Percentiles rank a stretch among this genome's conserved stretches.
These are phyloP conservation scores for Cadophora sp. DNA, from an alignment of 2,329 filamentous ascomycete species.

Conservation along the genomic window DNA sequence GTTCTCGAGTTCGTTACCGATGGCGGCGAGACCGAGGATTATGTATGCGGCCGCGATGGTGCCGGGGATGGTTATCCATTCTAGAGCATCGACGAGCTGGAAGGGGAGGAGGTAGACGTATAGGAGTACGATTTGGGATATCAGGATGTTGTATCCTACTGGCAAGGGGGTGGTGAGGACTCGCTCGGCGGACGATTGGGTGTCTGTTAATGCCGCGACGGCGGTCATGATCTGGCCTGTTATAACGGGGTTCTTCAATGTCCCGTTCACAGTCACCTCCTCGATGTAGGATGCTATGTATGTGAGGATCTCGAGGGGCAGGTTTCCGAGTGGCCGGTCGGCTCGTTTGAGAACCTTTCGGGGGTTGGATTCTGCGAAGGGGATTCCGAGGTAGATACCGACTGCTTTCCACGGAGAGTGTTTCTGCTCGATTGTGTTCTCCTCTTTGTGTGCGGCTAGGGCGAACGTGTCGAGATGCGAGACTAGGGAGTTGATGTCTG, in stretches of 20 bases:
- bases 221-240: conserved; percentile 41
- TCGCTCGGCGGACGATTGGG: conserved; percentile 75
- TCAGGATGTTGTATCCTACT: conserved; percentile 82
- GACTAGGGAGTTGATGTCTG: conserved; percentile 73
- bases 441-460: conserved; percentile 55
- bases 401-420: conserved; percentile 60
- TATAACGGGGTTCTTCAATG: conserved; percentile 44
- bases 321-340: conserved; percentile 76
- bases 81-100: conserved; percentile 70
- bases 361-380: conserved; percentile 80
- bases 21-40: conserved; percentile 77
- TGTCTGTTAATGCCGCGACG: conserved; percentile 72
- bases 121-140: conserved; percentile 85
- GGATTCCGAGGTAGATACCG: conserved; percentile 78
- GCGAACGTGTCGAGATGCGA: conserved; percentile 80
- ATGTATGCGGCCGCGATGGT: conserved; percentile 78
- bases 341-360: conserved; percentile 78
- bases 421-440: conserved; percentile 48
- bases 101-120: conserved; percentile 84
- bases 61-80: conserved; percentile 80
- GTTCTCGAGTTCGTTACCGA: conserved; percentile 84
- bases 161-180: conserved; percentile 84
- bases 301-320: conserved; percentile 82
- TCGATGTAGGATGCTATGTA: conserved; percentile 61
- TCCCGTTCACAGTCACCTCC: conserved; percentile 43